Evolutionary conservation across 129 eudicot species (phyloP).

Genomic region (Pulicaria dysenterica): DNA sequence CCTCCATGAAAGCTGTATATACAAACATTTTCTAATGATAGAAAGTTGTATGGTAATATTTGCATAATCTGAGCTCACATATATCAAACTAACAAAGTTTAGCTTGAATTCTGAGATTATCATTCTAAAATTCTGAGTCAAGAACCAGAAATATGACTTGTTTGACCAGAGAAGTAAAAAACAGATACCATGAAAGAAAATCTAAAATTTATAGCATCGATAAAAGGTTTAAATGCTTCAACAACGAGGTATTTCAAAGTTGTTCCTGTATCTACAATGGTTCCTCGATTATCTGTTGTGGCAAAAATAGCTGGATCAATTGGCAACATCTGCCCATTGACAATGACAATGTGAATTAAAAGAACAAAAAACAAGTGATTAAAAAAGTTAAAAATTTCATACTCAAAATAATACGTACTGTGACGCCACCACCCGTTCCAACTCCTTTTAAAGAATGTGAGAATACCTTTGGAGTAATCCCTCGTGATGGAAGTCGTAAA

Average conservation of each 20-base stretch:
- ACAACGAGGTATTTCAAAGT: constrained; percentile 89
- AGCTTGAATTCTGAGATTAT: neutral
- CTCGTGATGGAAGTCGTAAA: constrained; percentile 82
- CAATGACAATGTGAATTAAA: constrained; percentile 25
- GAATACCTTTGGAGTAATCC: constrained; percentile 87
- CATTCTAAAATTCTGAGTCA: neutral
- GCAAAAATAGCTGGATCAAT: constrained; percentile 76
- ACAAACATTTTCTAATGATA: neutral
- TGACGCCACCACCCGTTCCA: constrained; percentile 89
- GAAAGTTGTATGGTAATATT: neutral
- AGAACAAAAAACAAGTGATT: neutral
- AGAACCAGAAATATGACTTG: too few species aligned
- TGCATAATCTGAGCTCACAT: neutral
- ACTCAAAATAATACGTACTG: constrained; percentile 65
- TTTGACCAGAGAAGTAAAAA: neutral
- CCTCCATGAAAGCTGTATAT: neutral
- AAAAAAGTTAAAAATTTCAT: neutral
- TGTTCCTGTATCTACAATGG: constrained; percentile 95
- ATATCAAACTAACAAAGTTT: neutral
- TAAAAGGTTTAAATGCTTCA: constrained; percentile 92
- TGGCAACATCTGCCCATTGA: constrained; percentile 82
- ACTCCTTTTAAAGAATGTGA: constrained; percentile 98
- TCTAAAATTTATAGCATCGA: constrained; percentile 65
- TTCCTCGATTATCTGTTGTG: constrained; percentile 76
- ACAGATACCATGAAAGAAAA: neutral